These are phyloP conservation scores for Coemansia sp. DNA, from an alignment of 192 early-diverging fungal species.

Conservation along the genomic window DNA sequence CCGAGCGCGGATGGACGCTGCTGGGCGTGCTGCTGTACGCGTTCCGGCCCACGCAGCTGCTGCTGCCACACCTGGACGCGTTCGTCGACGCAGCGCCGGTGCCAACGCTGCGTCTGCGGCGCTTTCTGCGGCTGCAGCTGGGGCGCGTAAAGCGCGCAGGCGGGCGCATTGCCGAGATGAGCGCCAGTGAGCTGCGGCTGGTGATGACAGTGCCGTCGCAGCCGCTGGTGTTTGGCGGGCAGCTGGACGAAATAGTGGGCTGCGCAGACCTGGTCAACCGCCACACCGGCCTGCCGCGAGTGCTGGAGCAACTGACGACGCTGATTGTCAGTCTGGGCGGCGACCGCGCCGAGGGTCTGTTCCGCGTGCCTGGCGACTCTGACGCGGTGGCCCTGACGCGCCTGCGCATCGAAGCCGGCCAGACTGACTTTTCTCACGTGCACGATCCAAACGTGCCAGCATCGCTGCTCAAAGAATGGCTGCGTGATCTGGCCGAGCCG, in stretches of 20 bases:
- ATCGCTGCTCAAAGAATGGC: conserved; percentile 89
- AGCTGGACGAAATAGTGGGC: conserved; percentile 81
- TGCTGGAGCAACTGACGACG: conserved; percentile 79
- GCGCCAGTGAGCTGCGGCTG: conserved; percentile 67
- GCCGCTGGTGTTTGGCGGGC: conserved; percentile 86
- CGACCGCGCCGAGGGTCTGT: conserved; percentile 85
- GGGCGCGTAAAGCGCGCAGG: conserved; percentile 77
- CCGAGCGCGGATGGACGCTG: conserved; percentile 83
- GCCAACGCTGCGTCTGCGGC: conserved; percentile 17
- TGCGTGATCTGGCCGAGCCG: conserved; percentile 90
- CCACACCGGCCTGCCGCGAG: conserved; percentile 62
- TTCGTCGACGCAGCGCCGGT: conserved; percentile 59
- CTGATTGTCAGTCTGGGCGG: conserved; percentile 77
- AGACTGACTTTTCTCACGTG: conserved; percentile 70
- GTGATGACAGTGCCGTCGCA: conserved; percentile 77
- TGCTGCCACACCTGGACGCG: conserved; percentile 78
- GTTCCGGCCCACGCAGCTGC: conserved; percentile 88
- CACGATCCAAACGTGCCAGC: conserved; percentile 89
- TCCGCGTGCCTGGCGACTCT: conserved; percentile 91
- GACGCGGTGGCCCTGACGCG: conserved; percentile 76
- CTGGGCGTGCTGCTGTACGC: conserved; percentile 77
- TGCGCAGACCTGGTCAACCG: conserved; percentile 39
- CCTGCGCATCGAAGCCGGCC: conserved; percentile 78
- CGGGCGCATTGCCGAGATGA: conserved; percentile 69
- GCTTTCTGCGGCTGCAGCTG: conserved; percentile 56